These are phyloP conservation scores for Phyllosticta paracitricarpa DNA, from an alignment of 2,329 filamentous ascomycete species.

Conservation along the genomic window DNA sequence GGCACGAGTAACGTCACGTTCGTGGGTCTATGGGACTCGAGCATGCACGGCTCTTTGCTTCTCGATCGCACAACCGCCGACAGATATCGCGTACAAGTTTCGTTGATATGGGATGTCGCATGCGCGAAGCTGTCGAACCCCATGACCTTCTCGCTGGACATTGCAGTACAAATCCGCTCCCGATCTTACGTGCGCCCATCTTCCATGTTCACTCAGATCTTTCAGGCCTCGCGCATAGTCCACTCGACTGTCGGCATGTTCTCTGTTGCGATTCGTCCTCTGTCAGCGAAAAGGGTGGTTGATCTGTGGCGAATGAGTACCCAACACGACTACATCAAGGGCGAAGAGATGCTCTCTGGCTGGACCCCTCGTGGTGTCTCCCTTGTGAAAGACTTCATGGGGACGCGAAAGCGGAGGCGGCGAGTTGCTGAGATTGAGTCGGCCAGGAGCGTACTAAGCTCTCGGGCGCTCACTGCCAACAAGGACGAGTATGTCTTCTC, in stretches of 20 bases:
- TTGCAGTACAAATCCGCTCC: conserved; percentile 74
- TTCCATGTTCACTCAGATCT: conserved; percentile 78
- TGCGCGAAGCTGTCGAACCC: conserved; percentile 78
- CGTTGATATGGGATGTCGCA: conserved; percentile 73
- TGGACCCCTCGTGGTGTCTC: conserved; percentile 90
- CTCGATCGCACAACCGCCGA: conserved; percentile 92
- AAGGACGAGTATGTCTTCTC: conserved; percentile 13
- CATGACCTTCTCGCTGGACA: conserved; percentile 74
- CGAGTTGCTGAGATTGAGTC: conserved; percentile 73
- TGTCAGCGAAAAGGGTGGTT: conserved; percentile 80
- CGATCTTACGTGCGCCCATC: conserved; percentile 76
- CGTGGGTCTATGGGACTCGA: conserved; percentile 94
- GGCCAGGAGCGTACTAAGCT: conserved; percentile 55
- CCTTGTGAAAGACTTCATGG: conserved; percentile 78
- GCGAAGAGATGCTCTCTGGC: conserved; percentile 72
- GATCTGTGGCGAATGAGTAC: conserved; percentile 97
- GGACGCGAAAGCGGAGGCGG: conserved; percentile 60
- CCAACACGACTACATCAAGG: conserved; percentile 89
- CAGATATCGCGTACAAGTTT: conserved; percentile 82
- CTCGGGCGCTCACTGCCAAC: conserved; percentile 27
- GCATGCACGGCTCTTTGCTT: conserved; percentile 79
- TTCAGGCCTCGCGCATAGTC: conserved; percentile 74
- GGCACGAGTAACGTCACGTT: conserved; percentile 81
- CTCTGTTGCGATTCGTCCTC: conserved; percentile 73
- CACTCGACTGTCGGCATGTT: conserved; percentile 82